phyloP scores from a whole-genome alignment of 108 stramenopile genomes.

The Nitzschia sp. region DNA sequence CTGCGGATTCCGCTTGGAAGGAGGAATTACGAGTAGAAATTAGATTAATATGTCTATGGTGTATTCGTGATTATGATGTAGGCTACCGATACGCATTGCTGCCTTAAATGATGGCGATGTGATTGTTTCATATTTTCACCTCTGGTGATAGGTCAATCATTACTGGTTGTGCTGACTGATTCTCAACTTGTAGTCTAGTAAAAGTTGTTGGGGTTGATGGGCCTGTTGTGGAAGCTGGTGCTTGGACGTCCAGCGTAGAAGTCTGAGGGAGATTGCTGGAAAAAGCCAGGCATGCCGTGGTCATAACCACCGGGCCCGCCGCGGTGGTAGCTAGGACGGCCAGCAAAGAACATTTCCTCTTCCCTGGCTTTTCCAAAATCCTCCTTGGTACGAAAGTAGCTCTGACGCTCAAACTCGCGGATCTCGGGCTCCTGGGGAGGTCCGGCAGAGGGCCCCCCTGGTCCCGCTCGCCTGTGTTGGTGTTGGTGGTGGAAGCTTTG shows the following conservation, averaged over 20 bases:
- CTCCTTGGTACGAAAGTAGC: background rate
- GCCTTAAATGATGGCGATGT: too few species aligned
- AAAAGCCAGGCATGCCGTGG: background rate
- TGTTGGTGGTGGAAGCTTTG: background rate
- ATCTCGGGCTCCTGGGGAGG: background rate
- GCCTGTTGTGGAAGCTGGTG: background rate
- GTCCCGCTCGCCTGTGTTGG: background rate
- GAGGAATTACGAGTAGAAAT: too few species aligned
- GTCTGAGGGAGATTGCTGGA: background rate
- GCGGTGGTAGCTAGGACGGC: background rate
- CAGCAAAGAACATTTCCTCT: background rate
- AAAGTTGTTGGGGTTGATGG: background rate
- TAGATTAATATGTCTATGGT: too few species aligned
- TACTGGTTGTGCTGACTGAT: too few species aligned
- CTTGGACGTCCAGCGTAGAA: background rate
- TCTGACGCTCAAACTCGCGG: background rate
- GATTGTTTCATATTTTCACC: too few species aligned
- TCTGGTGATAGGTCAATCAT: too few species aligned
- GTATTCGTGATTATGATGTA: too few species aligned
- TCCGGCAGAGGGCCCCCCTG: background rate
- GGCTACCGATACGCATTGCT: too few species aligned
- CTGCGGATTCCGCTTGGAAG: too few species aligned
- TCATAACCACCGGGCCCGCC: background rate
- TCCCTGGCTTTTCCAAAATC: background rate
- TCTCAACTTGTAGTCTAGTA: background rate